Evolutionary conservation across 2,329 filamentous ascomycete genomes (phyloP), one percentile per base, ranked within the genome.

Genomic region (Penicillium corylophilum): DNA sequence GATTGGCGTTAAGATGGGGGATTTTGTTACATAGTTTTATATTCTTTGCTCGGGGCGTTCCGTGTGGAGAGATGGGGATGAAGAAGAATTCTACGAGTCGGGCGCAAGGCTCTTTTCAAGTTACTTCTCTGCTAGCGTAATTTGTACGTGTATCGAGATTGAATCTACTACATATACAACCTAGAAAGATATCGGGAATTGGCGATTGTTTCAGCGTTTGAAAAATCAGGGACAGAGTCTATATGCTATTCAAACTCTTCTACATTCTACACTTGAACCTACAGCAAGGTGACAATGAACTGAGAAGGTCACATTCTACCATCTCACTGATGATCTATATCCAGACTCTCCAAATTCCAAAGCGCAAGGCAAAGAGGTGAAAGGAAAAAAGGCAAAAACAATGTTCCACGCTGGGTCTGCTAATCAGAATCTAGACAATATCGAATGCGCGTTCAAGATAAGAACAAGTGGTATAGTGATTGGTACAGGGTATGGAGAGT

Each of bases 391-490:
- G 15, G 5, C 2, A 24, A 24, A 24, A 24, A 26, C 39, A n/a
- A n/a, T 26, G 39, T 24, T 26, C 39, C 39, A 46, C 13, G 40
- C 13, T 46, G 41, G 41, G 48, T 56, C 51, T 54, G 54, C 54
- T 52, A 50, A 48, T 41, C 45, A 48, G 46, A 31, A 40, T 44
- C 28, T 44, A 26, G 20, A 20, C 48, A 48, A 39, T 47, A 45
- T 41, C 6, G 49, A 20, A 42, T 23, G 42, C 43, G 38, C 36
- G 43, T 48, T 51, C 55, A 41, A 54, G 49, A 54, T 45, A 44
- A 49, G 47, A 24, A 51, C 49, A 60, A 54, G 51, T 60, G 60
- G 60, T 61, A 62, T 63, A 60, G 53, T 60, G 60, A 55, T 63
- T 61, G 57, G 47, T 63, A 63, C 60, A 63, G 60, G 59, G 60